Conservation (phyloP, 345 rosid species). For the Capsella bursapastoris region DNA sequence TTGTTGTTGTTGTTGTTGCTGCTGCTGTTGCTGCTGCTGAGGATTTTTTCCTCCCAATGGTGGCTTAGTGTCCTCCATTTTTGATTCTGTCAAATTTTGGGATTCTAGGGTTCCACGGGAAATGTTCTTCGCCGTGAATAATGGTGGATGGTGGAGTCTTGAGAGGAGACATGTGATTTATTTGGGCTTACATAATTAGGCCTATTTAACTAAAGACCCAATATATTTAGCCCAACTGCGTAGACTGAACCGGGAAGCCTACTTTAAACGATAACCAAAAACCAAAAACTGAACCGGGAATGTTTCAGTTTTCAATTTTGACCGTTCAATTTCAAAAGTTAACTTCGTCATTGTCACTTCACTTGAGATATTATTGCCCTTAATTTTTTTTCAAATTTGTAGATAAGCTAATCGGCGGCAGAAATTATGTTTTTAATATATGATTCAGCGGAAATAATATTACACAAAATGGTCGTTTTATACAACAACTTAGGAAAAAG, state of each 20-base stretch:
- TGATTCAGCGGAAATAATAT: neutral
- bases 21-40: conserved; percentile 30
- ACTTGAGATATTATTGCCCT: neutral
- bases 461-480: conserved; percentile 7
- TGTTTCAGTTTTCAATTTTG: neutral
- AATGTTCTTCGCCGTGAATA: conserved; percentile 15
- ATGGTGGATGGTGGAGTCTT: neutral
- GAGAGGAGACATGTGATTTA: neutral
- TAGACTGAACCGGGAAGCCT: neutral
- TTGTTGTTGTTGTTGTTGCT: conserved; percentile 27
- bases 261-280: neutral
- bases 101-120: conserved; percentile 29
- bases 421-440: neutral
- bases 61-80: conserved; percentile 46
- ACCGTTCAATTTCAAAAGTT: neutral
- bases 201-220: neutral
- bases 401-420: neutral
- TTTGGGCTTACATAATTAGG: neutral
- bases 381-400: too few relatives aligned
- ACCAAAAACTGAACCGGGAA: conserved; percentile 10
- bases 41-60: conserved; percentile 30
- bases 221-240: neutral
- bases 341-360: too few relatives aligned
- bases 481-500: conserved; percentile 7
- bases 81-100: neutral